phyloP scores from a whole-genome alignment of 306 rosid genomes.

The Castanea mollissima region DNA sequence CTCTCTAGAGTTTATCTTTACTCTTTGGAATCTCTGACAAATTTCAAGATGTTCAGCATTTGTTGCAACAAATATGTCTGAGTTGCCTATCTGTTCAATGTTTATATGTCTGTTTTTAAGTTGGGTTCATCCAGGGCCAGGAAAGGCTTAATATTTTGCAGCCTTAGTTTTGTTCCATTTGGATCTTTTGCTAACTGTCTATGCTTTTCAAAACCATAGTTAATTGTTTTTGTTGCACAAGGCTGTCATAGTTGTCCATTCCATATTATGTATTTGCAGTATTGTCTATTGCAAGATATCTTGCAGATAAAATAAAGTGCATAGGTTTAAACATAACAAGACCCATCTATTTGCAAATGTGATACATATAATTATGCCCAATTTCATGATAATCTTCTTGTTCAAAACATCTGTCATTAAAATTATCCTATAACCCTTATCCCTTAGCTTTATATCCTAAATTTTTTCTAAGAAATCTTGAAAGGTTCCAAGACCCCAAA shows the following conservation, averaged over 20 bases:
- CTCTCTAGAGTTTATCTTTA: background rate
- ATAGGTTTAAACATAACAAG: background rate
- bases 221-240: background rate
- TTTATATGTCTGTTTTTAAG: background rate
- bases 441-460: background rate
- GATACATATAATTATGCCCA: background rate
- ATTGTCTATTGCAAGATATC: background rate
- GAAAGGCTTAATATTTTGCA: background rate
- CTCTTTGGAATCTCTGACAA: background rate
- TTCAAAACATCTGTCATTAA: background rate
- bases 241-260: background rate
- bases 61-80: background rate
- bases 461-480: background rate
- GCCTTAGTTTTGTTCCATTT: background rate
- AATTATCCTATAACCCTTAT: background rate
- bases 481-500: background rate
- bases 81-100: background rate
- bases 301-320: background rate
- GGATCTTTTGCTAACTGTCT: background rate
- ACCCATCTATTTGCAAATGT: background rate
- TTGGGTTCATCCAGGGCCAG: background rate
- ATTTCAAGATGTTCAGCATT: background rate
- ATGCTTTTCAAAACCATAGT: background rate
- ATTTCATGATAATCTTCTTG: background rate
- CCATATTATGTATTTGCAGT: background rate